Percentiles rank a stretch among this genome's conserved stretches.
These are phyloP conservation scores for Aureoboletus auriporus DNA, from an alignment of 768 basidiomycete genomes.

Conservation along the genomic window DNA sequence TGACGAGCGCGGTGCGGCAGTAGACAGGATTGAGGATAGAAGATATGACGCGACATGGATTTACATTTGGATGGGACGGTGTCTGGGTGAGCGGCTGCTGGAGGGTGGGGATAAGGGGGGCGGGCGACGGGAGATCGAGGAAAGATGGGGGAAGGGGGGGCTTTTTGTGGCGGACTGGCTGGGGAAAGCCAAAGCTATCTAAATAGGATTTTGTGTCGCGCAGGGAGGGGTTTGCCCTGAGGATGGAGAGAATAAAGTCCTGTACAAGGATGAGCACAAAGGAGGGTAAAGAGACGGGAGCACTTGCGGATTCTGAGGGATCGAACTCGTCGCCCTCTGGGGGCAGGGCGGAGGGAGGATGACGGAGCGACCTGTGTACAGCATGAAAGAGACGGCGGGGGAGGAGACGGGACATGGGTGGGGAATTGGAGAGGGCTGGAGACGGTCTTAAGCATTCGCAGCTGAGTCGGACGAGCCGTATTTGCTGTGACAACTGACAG, in stretches of 20 bases:
- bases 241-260: constrained; percentile 96
- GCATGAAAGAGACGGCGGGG: constrained; percentile 22
- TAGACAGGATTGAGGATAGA: constrained; percentile 83
- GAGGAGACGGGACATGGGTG: neutral
- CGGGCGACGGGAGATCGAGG: constrained; percentile 26
- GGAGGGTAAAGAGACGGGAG: neutral
- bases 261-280: constrained; percentile 31
- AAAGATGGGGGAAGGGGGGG: constrained; percentile 16
- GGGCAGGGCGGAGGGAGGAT: constrained; percentile 4
- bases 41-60: constrained; percentile 52
- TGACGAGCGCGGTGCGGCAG: constrained; percentile 89
- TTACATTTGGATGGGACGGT: constrained; percentile 26
- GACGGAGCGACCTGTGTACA: constrained; percentile 26
- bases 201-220: constrained; percentile 90
- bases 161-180: constrained; percentile 29
- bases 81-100: constrained; percentile 12
- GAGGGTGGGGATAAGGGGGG: constrained; percentile 13
- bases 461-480: constrained; percentile 14
- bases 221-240: constrained; percentile 87
- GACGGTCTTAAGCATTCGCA: too few relatives aligned
- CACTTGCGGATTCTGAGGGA: constrained; percentile 48
- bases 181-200: constrained; percentile 80
- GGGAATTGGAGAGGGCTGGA: neutral
- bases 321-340: constrained; percentile 24
- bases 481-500: constrained; percentile 12